Evolutionary conservation across 176 grass and related monocot species (phyloP).

Genomic region (Cymbopogon citratus): DNA sequence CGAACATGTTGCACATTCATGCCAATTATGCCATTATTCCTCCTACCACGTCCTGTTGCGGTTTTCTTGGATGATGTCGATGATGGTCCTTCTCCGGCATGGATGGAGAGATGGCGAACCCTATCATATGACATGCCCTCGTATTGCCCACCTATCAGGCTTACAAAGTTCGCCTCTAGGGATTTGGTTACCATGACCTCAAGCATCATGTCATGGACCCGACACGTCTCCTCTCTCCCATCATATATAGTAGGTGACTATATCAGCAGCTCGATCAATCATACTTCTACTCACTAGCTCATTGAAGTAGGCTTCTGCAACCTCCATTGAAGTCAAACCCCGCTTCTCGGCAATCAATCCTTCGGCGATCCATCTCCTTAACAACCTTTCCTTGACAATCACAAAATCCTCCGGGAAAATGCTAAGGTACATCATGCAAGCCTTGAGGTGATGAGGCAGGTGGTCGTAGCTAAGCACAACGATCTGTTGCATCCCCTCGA

Average conservation of each 20-base stretch:
- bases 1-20: neutral
- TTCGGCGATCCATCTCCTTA: neutral
- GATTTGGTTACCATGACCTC: neutral
- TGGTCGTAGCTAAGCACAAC: neutral
- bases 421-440: slow-evolving; percentile 8
- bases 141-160: neutral
- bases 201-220: neutral
- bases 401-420: slow-evolving; percentile 16
- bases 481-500: neutral
- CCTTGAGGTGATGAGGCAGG: neutral
- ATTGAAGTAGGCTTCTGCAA: neutral
- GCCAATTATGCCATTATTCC: neutral
- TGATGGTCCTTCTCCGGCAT: neutral
- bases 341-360: neutral
- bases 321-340: neutral
- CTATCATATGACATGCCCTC: neutral
- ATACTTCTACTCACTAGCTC: neutral
- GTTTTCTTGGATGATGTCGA: too few species aligned
- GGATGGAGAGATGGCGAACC: slow-evolving; percentile 8
- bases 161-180: neutral
- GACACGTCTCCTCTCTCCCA: neutral
- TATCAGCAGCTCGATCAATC: neutral
- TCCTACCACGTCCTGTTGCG: fast-evolving
- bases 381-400: neutral
- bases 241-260: neutral